Percentiles rank a stretch among this genome's conserved stretches.
These are phyloP conservation scores for Metschnikowia aberdeeniae DNA, from an alignment of 805 yeast genomes.

Conservation along the genomic window DNA sequence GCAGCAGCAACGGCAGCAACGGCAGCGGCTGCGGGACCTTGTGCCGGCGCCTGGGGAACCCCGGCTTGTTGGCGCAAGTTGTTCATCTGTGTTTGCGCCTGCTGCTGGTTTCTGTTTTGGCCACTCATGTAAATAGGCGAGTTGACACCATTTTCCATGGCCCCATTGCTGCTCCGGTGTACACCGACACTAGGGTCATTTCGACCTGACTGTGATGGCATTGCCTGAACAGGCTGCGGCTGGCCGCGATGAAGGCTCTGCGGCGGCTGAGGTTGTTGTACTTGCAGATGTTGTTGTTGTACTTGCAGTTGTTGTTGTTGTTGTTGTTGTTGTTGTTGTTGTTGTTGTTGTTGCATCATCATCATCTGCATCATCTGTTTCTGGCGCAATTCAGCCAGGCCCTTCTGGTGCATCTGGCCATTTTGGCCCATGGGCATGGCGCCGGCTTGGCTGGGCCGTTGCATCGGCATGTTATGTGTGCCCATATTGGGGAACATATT, in stretches of 20 bases:
- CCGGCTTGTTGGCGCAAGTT: constrained; percentile 44
- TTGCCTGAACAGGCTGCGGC: constrained; percentile 7
- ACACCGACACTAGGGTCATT: background rate
- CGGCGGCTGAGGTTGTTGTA: constrained; percentile 10
- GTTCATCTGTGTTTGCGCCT: constrained; percentile 49
- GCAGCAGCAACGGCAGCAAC: constrained; percentile 8
- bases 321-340: constrained; percentile 19
- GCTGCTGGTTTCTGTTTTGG: constrained; percentile 39
- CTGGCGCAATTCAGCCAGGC: constrained; percentile 13
- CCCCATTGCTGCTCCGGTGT: constrained; percentile 8
- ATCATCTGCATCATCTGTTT: constrained; percentile 23
- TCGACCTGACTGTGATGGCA: constrained; percentile 2
- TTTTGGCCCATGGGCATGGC: constrained; percentile 2
- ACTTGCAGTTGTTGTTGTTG: constrained; percentile 13
- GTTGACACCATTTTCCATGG: constrained; percentile 18
- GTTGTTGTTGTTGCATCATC: constrained; percentile 24
- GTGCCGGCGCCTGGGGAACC: constrained; percentile 24
- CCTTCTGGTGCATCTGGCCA: constrained; percentile 1
- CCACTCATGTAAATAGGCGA: constrained; percentile 28
- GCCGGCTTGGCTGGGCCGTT: constrained; percentile 2
- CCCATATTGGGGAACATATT: constrained; percentile 19
- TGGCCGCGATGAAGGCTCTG: constrained; percentile 11
- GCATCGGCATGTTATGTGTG: constrained; percentile 5
- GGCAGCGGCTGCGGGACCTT: constrained; percentile 11
- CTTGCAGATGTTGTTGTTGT: constrained; percentile 5